Evolutionary conservation across 257 asterid genomes (phyloP).

Genomic region (Solanum paucissectum): DNA sequence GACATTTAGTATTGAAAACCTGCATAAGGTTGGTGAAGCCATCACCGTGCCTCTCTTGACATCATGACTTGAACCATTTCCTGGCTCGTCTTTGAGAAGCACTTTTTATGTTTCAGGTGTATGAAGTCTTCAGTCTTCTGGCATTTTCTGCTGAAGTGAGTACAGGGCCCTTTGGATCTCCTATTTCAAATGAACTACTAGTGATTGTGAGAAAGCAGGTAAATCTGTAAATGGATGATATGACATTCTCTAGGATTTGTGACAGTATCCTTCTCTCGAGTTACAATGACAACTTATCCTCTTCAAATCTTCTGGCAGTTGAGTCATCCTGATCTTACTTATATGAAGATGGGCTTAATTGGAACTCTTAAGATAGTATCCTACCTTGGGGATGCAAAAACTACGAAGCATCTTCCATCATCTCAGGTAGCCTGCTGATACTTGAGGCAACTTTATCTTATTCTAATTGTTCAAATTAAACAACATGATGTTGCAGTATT

Average conservation of each 20-base stretch:
- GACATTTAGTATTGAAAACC: constrained; percentile 53
- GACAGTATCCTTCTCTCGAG: background rate
- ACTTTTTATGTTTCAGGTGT: constrained; percentile 49
- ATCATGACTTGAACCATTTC: background rate
- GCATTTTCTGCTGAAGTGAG: constrained; percentile 54
- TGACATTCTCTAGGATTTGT: background rate
- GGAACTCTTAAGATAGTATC: constrained; percentile 72
- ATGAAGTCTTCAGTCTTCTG: constrained; percentile 64
- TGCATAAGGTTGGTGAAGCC: constrained; percentile 49
- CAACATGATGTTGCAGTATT: background rate
- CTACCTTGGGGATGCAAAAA: constrained; percentile 53
- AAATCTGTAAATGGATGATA: background rate
- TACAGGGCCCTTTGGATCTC: constrained; percentile 49
- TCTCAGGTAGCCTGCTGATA: constrained; percentile 36
- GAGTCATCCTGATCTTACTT: constrained; percentile 58
- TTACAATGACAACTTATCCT: constrained; percentile 4
- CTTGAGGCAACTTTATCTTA: background rate
- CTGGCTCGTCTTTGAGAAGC: background rate
- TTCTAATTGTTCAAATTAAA: background rate
- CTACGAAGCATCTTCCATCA: constrained; percentile 28
- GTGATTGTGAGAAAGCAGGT: constrained; percentile 84
- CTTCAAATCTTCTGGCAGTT: constrained; percentile 35
- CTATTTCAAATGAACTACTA: constrained; percentile 72
- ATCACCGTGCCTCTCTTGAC: constrained; percentile 1
- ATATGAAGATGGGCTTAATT: constrained; percentile 86